Evolutionary conservation across 768 basidiomycete species (phyloP).

Genomic region (Collybia sp.): DNA sequence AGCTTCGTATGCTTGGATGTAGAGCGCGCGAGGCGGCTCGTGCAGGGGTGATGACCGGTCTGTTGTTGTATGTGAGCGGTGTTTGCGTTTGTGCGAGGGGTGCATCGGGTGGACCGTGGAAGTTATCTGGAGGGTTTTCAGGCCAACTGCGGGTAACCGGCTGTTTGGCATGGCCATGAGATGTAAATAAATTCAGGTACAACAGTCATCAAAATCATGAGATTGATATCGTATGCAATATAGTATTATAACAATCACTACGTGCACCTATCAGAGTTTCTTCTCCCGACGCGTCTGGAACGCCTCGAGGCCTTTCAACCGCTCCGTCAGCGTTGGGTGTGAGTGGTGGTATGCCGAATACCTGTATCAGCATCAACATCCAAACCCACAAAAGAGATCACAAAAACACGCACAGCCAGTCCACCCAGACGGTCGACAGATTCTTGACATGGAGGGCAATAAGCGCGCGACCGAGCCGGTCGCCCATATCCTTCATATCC

Average conservation of each 20-base stretch:
- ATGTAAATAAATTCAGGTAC: too few relatives aligned
- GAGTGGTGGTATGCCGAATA: constrained; percentile 97
- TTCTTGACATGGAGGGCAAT: constrained; percentile 90
- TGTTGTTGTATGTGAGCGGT: background rate
- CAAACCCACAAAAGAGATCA: background rate
- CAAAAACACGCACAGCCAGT: constrained; percentile 67
- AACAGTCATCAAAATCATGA: too few relatives aligned
- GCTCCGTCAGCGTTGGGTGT: constrained; percentile 91
- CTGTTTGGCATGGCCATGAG: too few relatives aligned
- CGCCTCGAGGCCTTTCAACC: constrained; percentile 76
- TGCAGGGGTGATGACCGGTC: background rate
- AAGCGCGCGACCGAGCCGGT: constrained; percentile 76
- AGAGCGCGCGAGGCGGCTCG: constrained; percentile 28
- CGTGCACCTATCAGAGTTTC: constrained; percentile 15
- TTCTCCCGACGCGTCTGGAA: constrained; percentile 47
- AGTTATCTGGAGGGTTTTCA: too few relatives aligned
- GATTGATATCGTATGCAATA: too few relatives aligned
- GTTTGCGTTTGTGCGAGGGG: too few relatives aligned
- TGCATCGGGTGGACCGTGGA: too few relatives aligned
- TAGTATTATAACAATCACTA: too few relatives aligned
- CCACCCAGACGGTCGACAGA: constrained; percentile 89
- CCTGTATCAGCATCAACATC: constrained; percentile 26
- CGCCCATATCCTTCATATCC: constrained; percentile 82
- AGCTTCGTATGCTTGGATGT: constrained; percentile 74
- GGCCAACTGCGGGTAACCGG: too few relatives aligned